phyloP scores from a whole-genome alignment of 768 basidiomycete genomes.

The Leucocoprinus leucothites region DNA sequence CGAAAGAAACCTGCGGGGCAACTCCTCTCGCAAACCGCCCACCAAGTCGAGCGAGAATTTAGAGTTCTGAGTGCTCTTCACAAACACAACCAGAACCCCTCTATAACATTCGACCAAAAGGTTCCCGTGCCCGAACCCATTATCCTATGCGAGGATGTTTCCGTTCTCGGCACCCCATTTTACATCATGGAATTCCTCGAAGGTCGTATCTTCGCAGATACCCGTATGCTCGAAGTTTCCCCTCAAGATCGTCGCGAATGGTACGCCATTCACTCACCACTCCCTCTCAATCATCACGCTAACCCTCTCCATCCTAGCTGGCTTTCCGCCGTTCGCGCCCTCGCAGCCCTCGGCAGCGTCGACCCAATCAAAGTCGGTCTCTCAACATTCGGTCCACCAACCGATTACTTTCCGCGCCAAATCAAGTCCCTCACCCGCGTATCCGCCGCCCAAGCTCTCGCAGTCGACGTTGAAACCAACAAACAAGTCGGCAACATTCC shows the following conservation, averaged over 20 bases:
- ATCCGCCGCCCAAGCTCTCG: constrained; percentile 72
- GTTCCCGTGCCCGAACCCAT: constrained; percentile 89
- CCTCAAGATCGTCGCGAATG: constrained; percentile 65
- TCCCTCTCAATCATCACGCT: neutral
- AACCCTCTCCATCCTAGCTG: constrained; percentile 44
- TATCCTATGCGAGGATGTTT: constrained; percentile 73
- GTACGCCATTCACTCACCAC: constrained; percentile 35
- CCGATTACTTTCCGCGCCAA: constrained; percentile 90
- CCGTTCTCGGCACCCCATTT: constrained; percentile 84
- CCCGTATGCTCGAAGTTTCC: constrained; percentile 66
- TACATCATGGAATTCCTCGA: constrained; percentile 97
- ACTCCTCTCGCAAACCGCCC: constrained; percentile 87
- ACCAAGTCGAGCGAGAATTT: constrained; percentile 95
- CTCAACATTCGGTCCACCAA: constrained; percentile 64
- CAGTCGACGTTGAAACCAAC: constrained; percentile 61
- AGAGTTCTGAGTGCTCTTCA: constrained; percentile 75
- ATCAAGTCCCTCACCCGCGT: constrained; percentile 85
- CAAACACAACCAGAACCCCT: constrained; percentile 59
- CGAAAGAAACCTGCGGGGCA: constrained; percentile 91
- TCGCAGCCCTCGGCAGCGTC: constrained; percentile 66
- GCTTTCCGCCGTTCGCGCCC: constrained; percentile 70
- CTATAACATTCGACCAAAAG: constrained; percentile 43
- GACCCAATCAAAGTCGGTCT: constrained; percentile 66
- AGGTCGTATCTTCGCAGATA: constrained; percentile 91
- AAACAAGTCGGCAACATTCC: constrained; percentile 70